phyloP scores from a whole-genome alignment of 1,139 yeast species.

The Chernovozyma aurita region DNA sequence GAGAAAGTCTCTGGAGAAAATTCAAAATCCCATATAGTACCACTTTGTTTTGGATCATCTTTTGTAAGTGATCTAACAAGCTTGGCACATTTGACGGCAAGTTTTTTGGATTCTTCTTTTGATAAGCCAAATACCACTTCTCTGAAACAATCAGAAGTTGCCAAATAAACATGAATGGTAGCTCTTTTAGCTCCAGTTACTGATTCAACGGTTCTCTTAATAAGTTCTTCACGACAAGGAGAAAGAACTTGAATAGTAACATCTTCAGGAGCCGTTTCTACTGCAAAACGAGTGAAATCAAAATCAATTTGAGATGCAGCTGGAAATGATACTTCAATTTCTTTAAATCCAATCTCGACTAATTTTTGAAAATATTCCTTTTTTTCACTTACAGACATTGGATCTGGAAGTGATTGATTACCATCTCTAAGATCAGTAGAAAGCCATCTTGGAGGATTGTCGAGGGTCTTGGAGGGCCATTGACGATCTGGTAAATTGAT shows the following conservation, averaged over 20 bases:
- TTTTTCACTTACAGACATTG: conserved; percentile 89
- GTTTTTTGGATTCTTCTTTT: conserved; percentile 68
- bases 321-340: conserved; percentile 95
- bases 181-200: conserved; percentile 88
- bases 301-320: conserved; percentile 95
- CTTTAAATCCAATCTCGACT: conserved; percentile 90
- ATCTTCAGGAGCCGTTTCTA: conserved; percentile 89
- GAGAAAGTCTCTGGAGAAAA: conserved; percentile 95
- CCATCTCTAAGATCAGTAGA: conserved; percentile 96
- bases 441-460: conserved; percentile 91
- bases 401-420: conserved; percentile 95
- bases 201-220: conserved; percentile 84
- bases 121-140: conserved; percentile 87
- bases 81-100: conserved; percentile 80
- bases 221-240: conserved; percentile 88
- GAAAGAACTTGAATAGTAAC: conserved; percentile 89
- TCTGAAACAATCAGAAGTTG: conserved; percentile 87
- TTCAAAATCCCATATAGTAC: conserved; percentile 84
- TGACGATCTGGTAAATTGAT: conserved; percentile 69
- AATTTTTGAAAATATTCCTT: conserved; percentile 82
- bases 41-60: conserved; percentile 71
- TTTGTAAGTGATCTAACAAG: conserved; percentile 81
- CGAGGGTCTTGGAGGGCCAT: conserved; percentile 79
- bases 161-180: conserved; percentile 85
- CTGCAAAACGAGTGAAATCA: conserved; percentile 91